Evolutionary conservation across 306 rosid genomes (phyloP).

Genomic region (Fagus crenata): DNA sequence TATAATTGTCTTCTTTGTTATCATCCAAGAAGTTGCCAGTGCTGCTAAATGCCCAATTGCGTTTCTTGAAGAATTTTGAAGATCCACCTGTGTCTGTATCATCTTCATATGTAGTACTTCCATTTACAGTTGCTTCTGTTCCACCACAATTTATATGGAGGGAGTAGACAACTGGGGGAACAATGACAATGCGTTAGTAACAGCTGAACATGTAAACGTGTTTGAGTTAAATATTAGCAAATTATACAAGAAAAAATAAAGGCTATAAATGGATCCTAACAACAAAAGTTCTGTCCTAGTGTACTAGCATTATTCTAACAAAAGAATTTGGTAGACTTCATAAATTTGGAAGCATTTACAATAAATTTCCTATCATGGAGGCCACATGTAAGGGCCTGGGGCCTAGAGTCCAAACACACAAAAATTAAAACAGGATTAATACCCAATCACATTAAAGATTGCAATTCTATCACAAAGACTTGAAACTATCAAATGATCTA

Average conservation of each 20-base stretch:
- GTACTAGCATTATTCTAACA: too few relatives aligned
- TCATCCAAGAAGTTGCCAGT: constrained; percentile 38
- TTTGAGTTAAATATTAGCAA: neutral
- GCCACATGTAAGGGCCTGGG: too few relatives aligned
- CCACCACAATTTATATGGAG: constrained; percentile 50
- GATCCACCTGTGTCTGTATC: constrained; percentile 21
- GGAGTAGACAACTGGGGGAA: constrained; percentile 20
- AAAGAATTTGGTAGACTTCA: too few relatives aligned
- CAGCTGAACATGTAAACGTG: neutral
- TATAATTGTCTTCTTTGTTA: neutral
- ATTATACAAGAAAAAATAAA: too few relatives aligned
- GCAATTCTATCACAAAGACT: neutral
- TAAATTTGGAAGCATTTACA: too few relatives aligned
- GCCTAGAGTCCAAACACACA: too few relatives aligned
- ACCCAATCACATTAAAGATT: neutral
- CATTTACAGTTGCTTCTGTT: constrained; percentile 4
- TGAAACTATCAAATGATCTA: neutral
- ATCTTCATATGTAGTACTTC: constrained; percentile 14
- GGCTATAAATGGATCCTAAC: too few relatives aligned
- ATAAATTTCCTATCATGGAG: too few relatives aligned
- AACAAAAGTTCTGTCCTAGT: too few relatives aligned
- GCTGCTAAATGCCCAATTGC: constrained; percentile 42
- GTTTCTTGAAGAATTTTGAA: constrained; percentile 3
- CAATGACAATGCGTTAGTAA: neutral
- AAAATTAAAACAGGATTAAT: neutral